Evolutionary conservation across 805 yeast genomes (phyloP), one percentile per base, ranked within the genome.

Genomic region (Blastobotrys mokoenaii): DNA sequence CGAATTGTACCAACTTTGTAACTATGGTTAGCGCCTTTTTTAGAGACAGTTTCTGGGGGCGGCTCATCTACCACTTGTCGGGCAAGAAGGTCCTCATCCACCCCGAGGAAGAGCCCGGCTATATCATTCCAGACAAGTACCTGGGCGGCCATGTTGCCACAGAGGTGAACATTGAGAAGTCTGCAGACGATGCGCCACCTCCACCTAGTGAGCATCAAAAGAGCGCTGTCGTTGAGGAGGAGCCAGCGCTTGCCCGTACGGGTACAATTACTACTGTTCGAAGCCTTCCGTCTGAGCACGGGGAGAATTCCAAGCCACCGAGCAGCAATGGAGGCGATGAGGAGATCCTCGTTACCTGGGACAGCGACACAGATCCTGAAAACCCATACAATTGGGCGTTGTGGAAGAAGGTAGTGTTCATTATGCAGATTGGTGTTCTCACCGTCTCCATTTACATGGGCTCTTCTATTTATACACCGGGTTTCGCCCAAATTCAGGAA

Each of bases 371-470:
- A 40, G 83, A 77, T 53, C 72, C 77, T 0, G 80, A 72, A 43
- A 64, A 72, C 49, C 83, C 84, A 0, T 53, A 60, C 16, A 77
- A 77, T 56, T 79, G 83, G 83, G 66, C 76, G 0, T 34, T 61
- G 1, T 43, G 45, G 38, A 61, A 65, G 41, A 76, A 73, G 55
- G 36, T 58, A 2, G 42, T 71, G 34, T 64, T 73, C 31, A 59
- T 68, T 11, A 10, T 60, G 2, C 61, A 65, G 47, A 61, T 71
- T 27, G 65, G 70, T 53, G 34, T 71, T 17, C 62, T 75, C 45
- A 67, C 78, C 10, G 57, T 66, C 12, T 62, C 74, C 2, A 74
- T 74, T 1, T 76, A 76, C 53, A 69, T 74, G 68, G 77, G 76
- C 4, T 68, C 80, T 1, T 73, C 79, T 5, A 68, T 74, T 29